Evolutionary conservation across 23 red algal species (phyloP), one percentile per base, ranked within the genome.

Genomic region (Cyanidiococcus yangmingshanensis): DNA sequence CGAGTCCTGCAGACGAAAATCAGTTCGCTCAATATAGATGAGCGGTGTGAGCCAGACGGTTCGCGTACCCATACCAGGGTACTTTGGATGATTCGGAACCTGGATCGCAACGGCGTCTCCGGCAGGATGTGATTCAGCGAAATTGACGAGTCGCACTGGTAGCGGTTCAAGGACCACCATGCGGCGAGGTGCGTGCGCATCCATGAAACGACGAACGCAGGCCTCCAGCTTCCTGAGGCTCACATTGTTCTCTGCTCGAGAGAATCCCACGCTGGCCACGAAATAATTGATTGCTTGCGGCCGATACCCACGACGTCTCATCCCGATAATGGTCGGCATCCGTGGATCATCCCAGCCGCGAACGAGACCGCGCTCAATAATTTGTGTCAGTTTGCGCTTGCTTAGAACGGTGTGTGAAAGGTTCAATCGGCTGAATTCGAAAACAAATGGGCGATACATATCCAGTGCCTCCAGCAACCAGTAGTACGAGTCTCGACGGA

Each of bases 401-500:
- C 83, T 88, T 74, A 98, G 83, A 24, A 98, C 84, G 1, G 94
- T 98, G 77, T 89, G 82, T 68, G 85, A 79, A 30, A 98, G 59
- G 57, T 82, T 88, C 26, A 98, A 79, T 33, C 94, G 79, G 50
- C 87, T 76, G 75, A 90, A 98, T 74, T 98, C 94, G 84, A 88
- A 98, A 45, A 98, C 94, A 75, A 91, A 98, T 39, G 94, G 94
- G 27, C 94, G 84, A 67, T 98, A 98, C 68, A 98, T 50, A 74
- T 98, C 94, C 30, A 98, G 82, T 34, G 94, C 94, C 76, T 85
- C 94, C 32, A 98, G 74, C 32, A 98, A 79, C 94, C 94, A 98
- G 86, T 98, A 98, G 77, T 98, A 98, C 45, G 88, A 91, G 76
- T 98, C 94, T 50, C 94, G 84, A 34, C 94, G 81, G 54, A 98